These are phyloP conservation scores for Rasamsonia emersonii DNA, from an alignment of 2,329 filamentous ascomycete genomes.

Conservation along the genomic window DNA sequence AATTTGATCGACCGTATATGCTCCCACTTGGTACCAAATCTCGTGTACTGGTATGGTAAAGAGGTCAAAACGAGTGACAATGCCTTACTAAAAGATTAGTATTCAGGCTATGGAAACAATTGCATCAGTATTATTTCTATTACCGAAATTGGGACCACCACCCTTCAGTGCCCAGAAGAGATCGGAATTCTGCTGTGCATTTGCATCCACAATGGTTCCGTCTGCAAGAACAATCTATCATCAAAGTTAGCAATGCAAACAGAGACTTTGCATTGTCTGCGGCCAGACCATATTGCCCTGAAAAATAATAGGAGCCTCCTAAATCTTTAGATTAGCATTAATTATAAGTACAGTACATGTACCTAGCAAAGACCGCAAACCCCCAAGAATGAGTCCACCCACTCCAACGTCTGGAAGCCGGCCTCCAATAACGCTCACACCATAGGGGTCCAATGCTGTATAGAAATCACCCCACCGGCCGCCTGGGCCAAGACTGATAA, in stretches of 20 bases:
- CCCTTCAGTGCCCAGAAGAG: too few relatives aligned
- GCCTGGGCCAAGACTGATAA: too few relatives aligned
- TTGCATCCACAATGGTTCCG: too few relatives aligned
- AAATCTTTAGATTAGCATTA: not conserved
- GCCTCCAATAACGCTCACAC: constrained; percentile 3
- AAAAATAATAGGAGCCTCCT: constrained; percentile 10
- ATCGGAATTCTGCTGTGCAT: too few relatives aligned
- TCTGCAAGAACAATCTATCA: constrained; percentile 21
- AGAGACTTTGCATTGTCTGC: constrained; percentile 9
- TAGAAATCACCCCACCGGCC: too few relatives aligned
- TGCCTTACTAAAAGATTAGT: too few relatives aligned
- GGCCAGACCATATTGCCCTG: constrained; percentile 8
- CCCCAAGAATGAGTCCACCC: not conserved
- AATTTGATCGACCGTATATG: constrained; percentile 14
- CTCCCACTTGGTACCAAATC: constrained; percentile 15
- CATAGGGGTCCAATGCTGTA: too few relatives aligned
- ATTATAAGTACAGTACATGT: not conserved
- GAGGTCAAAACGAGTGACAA: too few relatives aligned
- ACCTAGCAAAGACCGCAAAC: constrained; percentile 1
- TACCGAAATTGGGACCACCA: too few relatives aligned
- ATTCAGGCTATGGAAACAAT: too few relatives aligned
- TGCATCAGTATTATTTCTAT: too few relatives aligned
- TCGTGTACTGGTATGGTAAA: constrained; percentile 15
- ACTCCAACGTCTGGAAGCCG: constrained; percentile 1
- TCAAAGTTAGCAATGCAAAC: too few relatives aligned